Evolutionary conservation across 1,284 basidiomycete species (phyloP).

Genomic region (Somion occarium): DNA sequence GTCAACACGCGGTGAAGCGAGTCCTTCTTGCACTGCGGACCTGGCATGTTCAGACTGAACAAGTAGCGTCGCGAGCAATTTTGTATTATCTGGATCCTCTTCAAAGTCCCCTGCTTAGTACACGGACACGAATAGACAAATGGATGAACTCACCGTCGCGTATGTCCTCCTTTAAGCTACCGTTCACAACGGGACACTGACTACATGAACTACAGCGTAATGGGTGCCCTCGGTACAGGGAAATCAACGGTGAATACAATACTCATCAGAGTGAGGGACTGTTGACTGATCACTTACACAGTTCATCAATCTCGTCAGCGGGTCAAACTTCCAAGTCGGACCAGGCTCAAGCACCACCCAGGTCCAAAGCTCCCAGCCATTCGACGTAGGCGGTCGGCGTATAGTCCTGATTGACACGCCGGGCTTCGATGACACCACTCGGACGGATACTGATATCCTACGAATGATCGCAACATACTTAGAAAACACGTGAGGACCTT

Average conservation of each 20-base stretch:
- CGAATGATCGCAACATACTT: slow-evolving; percentile 31
- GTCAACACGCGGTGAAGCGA: no score
- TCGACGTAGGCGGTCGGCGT: slow-evolving; percentile 26
- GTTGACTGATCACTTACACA: slow-evolving; percentile 27
- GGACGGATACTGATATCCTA: slow-evolving; percentile 33
- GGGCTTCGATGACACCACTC: slow-evolving; percentile 34
- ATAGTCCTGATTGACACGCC: slow-evolving; percentile 32
- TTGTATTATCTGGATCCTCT: no score
- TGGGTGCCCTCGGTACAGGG: slow-evolving; percentile 5
- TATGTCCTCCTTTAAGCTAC: no score
- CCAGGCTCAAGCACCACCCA: slow-evolving; percentile 31
- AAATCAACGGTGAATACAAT: slow-evolving; percentile 4
- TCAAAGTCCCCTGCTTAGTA: no score
- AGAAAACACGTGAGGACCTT: slow-evolving; percentile 29
- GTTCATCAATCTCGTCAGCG: no score
- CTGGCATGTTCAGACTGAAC: no score
- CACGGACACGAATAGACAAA: no score
- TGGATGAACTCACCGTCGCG: no score
- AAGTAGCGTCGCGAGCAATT: no score
- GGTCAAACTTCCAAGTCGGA: slow-evolving; percentile 29
- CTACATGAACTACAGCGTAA: no score
- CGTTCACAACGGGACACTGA: no score
- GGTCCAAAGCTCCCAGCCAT: slow-evolving; percentile 28
- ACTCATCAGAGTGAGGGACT: background rate
- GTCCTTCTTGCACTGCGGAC: no score